A percentile compares a stretch with the other conserved stretches of the same genome.
phyloP scores from a whole-genome alignment of 1,284 basidiomycete species.

The Clitocybe nebularis region DNA sequence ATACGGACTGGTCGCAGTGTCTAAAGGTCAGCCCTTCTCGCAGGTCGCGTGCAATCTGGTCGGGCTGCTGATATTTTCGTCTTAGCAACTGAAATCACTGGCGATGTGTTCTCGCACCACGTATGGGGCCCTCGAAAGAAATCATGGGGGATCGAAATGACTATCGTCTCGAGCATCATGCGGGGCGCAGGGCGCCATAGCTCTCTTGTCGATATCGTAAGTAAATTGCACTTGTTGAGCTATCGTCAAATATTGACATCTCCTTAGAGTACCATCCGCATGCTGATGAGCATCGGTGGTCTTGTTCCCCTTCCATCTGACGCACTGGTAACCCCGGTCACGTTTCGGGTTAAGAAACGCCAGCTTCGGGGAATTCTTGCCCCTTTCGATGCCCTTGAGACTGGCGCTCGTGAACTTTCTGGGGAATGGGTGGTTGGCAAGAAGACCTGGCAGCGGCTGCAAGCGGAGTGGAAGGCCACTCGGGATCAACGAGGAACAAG shows the following conservation, averaged over 20 bases:
- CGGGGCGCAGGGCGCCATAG: slow-evolving; percentile 83
- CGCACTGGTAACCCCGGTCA: slow-evolving; percentile 93
- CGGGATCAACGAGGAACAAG: slow-evolving; percentile 19
- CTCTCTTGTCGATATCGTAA: slow-evolving; percentile 80
- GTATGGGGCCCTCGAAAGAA: slow-evolving; percentile 80
- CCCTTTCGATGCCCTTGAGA: slow-evolving; percentile 70
- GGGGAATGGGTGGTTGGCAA: slow-evolving; percentile 98
- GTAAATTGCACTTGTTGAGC: slow-evolving; percentile 20
- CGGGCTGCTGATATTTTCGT: too few species aligned
- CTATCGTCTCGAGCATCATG: slow-evolving; percentile 79
- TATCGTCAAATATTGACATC: slow-evolving; percentile 3
- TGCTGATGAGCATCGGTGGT: slow-evolving; percentile 78
- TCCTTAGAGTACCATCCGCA: slow-evolving; percentile 64
- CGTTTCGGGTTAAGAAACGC: slow-evolving; percentile 79
- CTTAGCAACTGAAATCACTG: slow-evolving; percentile 65
- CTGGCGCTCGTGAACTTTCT: slow-evolving; percentile 74
- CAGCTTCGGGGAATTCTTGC: slow-evolving; percentile 75
- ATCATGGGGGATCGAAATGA: slow-evolving; percentile 90
- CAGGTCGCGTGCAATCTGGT: too few species aligned
- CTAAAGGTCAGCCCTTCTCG: slow-evolving; percentile 60
- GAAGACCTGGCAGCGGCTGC: slow-evolving; percentile 84
- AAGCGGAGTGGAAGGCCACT: slow-evolving; percentile 74
- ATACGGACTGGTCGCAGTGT: slow-evolving; percentile 57
- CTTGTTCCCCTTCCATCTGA: slow-evolving; percentile 90
- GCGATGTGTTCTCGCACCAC: slow-evolving; percentile 68